A percentile compares a stretch with the other conserved stretches of the same genome.
Conservation (phyloP, 2,329 filamentous ascomycete genomes). For the Cercospora berteroae region DNA sequence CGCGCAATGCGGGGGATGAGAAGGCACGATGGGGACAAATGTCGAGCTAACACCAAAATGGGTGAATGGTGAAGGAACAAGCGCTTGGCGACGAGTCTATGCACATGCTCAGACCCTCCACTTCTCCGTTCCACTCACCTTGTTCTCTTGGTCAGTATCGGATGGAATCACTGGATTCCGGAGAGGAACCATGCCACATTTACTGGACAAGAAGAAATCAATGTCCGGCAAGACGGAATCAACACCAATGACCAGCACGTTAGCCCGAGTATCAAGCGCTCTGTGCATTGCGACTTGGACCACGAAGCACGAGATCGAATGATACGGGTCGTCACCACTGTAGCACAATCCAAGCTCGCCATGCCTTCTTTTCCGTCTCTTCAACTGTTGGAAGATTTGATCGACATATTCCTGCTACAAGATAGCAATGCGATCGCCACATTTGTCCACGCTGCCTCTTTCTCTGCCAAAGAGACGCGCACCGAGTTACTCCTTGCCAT, state of each 20-base stretch:
- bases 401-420: constrained; percentile 57
- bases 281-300: constrained; percentile 25
- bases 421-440: constrained; percentile 55
- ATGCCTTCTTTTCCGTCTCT: constrained; percentile 61
- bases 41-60: not conserved
- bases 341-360: constrained; percentile 36
- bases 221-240: constrained; percentile 27
- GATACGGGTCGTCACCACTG: constrained; percentile 30
- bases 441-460: constrained; percentile 60
- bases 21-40: not conserved
- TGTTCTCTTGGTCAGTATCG: not conserved
- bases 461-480: constrained; percentile 53
- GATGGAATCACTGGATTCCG: constrained; percentile 31
- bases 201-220: constrained; percentile 28
- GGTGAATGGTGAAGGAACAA: not conserved
- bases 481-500: constrained; percentile 59
- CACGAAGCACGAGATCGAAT: constrained; percentile 29
- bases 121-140: not conserved
- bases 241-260: constrained; percentile 28
- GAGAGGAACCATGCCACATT: constrained; percentile 24
- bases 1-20: not conserved
- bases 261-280: constrained; percentile 24
- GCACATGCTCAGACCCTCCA: not conserved
- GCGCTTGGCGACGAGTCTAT: not conserved
- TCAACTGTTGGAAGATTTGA: constrained; percentile 57